Base-by-base conservation (phyloP, 352 stramenopile genomes). In the Globisporangium mamillatum region DNA sequence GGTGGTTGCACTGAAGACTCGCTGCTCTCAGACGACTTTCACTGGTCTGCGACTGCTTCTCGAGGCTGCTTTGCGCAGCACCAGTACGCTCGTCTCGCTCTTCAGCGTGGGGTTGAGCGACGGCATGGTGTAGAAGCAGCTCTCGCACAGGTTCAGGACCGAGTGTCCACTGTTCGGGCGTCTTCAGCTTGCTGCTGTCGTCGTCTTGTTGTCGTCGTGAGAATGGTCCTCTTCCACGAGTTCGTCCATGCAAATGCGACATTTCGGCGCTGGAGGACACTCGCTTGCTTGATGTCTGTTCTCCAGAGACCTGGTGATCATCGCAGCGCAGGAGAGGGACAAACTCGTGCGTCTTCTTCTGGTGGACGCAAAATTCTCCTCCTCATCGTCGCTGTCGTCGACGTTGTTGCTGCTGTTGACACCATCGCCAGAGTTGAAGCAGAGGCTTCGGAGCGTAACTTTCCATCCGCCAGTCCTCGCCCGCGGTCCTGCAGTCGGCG, bases 381-480 rank as follows among this genome's bases (percentile, higher is more conserved):
- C 54, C 6, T 46, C 55, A 9, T 44, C 55, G 29, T 44, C 55
- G 8, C 55, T 60, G 27, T 60, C 55, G 2, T 41, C 22, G 8
- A 18, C 14, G 20, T 22, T 58, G 53, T 29, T 38, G 18, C 41
- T 65, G 60, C 41, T 29, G 38, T 22, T 60, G 54, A 12, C 16
- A 3, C 55, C 27, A 9, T 60, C 55, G 7, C 18, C 8, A 9
- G 55, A 46, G 55, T 60, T 32, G 24, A 64, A 64, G 24, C 58
- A 63, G 14, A 64, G 54, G 20, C 36, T 69, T 55, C 56, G 20
- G 12, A 62, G 38, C 22, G 54, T 63, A 38, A 62, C 25, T 46
- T 36, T 63, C 4, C 64, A 22, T 60, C 55, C 29, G 0, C 55
- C 55, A 27, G 16, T 8, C 14, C 44, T 34, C 14, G 52, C 6